phyloP scores from a whole-genome alignment of 176 grass and related monocot species.

The Thinopyrum elongatum region DNA sequence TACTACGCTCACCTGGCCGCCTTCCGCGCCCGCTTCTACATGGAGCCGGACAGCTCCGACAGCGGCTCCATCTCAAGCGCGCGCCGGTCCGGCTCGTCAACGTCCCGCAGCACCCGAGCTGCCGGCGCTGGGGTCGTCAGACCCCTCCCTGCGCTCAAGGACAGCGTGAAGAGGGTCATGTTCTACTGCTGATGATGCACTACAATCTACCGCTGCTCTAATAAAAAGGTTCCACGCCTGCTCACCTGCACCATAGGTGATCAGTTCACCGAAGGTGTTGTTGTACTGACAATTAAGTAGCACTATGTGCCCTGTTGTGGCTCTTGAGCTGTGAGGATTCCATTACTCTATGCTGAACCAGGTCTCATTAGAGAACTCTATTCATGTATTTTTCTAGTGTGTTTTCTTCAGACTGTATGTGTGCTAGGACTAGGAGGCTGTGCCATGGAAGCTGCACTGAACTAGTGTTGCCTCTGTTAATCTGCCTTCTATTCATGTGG shows the following conservation, averaged over 20 bases:
- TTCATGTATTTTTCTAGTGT: background rate
- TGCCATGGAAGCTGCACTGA: background rate
- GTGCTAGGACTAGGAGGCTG: background rate
- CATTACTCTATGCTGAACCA: background rate
- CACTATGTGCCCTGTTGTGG: background rate
- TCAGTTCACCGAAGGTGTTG: background rate
- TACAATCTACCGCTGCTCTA: background rate
- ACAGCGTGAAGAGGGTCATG: slow-evolving; percentile 90
- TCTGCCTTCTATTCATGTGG: background rate
- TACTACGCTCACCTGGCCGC: slow-evolving; percentile 90
- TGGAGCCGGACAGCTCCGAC: slow-evolving; percentile 74
- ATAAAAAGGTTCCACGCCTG: background rate
- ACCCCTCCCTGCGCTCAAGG: slow-evolving; percentile 79
- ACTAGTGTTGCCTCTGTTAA: too few relatives aligned
- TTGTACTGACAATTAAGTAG: background rate
- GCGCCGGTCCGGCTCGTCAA: slow-evolving; percentile 6
- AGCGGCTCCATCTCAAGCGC: slow-evolving; percentile 40
- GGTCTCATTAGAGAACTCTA: background rate
- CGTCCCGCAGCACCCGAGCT: slow-evolving; percentile 31
- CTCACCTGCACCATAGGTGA: background rate
- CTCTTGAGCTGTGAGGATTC: background rate
- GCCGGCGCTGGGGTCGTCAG: slow-evolving; percentile 39
- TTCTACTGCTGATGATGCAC: slow-evolving; percentile 67
- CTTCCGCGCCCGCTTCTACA: slow-evolving; percentile 85
- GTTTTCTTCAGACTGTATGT: background rate